Evolutionary conservation across 2,329 filamentous ascomycete species (phyloP), one percentile per base, ranked within the genome.

Genomic region (Diaporthe citriasiana): DNA sequence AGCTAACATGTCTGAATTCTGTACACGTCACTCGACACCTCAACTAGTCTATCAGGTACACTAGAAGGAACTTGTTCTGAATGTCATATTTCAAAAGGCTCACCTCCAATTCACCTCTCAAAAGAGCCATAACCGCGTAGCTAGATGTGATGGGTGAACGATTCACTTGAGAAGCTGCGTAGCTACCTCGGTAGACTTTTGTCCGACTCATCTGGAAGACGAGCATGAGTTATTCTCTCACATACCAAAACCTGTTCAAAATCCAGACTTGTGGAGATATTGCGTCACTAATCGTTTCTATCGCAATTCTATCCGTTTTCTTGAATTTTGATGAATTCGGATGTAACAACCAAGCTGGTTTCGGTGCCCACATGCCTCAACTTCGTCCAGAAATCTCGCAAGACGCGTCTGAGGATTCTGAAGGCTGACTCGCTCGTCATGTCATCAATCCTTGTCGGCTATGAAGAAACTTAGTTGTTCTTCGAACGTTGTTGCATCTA

Each of bases 341-440:
- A 22, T 66, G 60, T 50, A 50, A 66, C 60, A 50, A 50, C 30
- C 27, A 45, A 66, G 60, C 27, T 50, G 27, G n/a, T 66, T 27
- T 35, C 27, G 42, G 30, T n/a, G 30, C 38, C 60, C 45, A 66
- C 30, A 30, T 51, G 60, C 60, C 30, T 51, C 30, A 51, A 30
- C 30, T 66, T n/a, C 13, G 13, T 17, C 45, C 22, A 27, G 12
- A 51, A 51, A 66, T 38, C 60, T 51, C 38, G 60, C 45, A 51
- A 51, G 9, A 50, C 10, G 30, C 22, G 60, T 66, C 30, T 50
- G 60, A 35, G 42, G 60, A 25, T 25, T 38, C n/a, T 51, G 60
- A 38, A 38, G 30, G 45, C 60, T 66, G 60, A 66, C 45, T 66
- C 60, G 45, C 42, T 66, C 30, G 12, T 25, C 42, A 4, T 9